Base-by-base conservation (phyloP, 371 early-diverging fungal species). In the Chytridium lagenaria region DNA sequence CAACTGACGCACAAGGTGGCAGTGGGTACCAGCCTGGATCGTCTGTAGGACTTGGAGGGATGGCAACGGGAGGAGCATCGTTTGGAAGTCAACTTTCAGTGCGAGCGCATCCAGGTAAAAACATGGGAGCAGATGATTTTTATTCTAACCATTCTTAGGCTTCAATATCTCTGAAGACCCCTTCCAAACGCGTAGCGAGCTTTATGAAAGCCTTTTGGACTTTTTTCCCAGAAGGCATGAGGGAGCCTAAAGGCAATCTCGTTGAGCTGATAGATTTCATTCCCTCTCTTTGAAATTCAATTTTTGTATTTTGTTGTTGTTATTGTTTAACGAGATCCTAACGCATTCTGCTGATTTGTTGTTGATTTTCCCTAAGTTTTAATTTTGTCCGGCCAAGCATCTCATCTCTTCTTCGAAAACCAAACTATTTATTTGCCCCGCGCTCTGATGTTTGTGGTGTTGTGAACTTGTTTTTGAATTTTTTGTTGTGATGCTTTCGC, bases 141-240 rank as follows among this genome's bases (percentile, higher is more conserved):
- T 34, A 23, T 28, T 31, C 31, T 52, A 23, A n/a, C n/a, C n/a
- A n/a, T n/a, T n/a, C 38, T 5, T 33, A 40, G 66, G 66, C 5
- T 66, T 66, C 44, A 66, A 28, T 44, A 5, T 66, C 44, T 66
- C 66, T 12, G 37, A 61, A 26, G 80, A 80, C 63, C 19, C 69
- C 5, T 83, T 75, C 70, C 69, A 67, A 33, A n/a, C 85, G 23
- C 87, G 95, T 22, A 90, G 85, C 0, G 81, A 85, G 59, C 70
- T 95, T 44, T 94, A 89, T 78, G 91, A 93, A 44, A 80, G 73
- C 22, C 78, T 95, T 37, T 80, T 93, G 34, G 85, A 83, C 28
- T 94, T 85, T n/a, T 77, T 92, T 95, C 82, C 93, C 95, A 7
- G 85, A 90, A 36, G 79, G 84, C 38, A 91, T 93, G 92, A 89